A percentile compares a stretch with the other conserved stretches of the same genome.
Conservation (phyloP, 192 early-diverging fungal species). For the Linnemannia hyalina region DNA sequence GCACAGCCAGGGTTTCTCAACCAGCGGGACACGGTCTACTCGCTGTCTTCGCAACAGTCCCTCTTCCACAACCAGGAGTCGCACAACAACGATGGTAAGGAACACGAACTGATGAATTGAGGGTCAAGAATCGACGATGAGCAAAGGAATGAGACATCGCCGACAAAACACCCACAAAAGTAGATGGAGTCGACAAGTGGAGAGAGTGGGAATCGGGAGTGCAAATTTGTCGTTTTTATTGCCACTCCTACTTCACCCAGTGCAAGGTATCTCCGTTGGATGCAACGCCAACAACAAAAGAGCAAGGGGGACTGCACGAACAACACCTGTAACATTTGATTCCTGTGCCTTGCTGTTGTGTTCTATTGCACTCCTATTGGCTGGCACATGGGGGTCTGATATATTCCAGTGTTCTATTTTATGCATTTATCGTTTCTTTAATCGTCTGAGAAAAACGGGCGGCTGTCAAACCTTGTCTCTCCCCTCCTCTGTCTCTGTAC, state of each 20-base stretch:
- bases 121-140: neutral
- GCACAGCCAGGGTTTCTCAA: constrained; percentile 21
- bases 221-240: neutral
- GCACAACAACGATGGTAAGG: constrained; percentile 22
- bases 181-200: neutral
- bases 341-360: neutral
- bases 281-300: neutral
- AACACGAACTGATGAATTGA: neutral
- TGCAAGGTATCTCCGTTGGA: too few species aligned
- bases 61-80: constrained; percentile 31
- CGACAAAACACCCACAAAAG: neutral
- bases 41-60: constrained; percentile 37
- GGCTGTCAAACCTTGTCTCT: neutral
- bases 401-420: constrained; percentile 1
- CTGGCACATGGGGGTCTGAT: neutral
- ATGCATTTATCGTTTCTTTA: neutral
- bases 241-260: neutral
- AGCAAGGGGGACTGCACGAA: neutral
- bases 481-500: neutral
- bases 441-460: neutral
- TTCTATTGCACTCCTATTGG: constrained; percentile 2
- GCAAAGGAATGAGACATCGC: neutral
- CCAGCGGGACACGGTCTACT: constrained; percentile 31
- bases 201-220: neutral
- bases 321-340: too few species aligned